These are phyloP conservation scores for Perilla frutescens DNA, from an alignment of 257 asterid genomes.

Conservation along the genomic window DNA sequence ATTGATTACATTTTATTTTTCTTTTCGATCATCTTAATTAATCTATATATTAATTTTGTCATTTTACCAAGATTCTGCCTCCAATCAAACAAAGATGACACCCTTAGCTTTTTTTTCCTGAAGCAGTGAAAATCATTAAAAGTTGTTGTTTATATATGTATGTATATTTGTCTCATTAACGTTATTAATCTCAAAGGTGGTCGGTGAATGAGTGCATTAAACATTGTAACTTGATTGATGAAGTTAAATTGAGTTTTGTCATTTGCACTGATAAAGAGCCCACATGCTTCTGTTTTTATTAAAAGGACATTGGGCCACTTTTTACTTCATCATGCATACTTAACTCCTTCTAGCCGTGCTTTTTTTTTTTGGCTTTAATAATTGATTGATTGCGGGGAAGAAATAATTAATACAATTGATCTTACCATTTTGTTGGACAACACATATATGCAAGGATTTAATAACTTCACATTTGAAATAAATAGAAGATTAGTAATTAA, in stretches of 20 bases:
- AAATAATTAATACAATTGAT: no score
- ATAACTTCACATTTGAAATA: no score
- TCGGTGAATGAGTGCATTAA: conserved; percentile 8
- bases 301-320: conserved; percentile 38
- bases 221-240: conserved; percentile 27
- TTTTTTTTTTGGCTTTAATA: no score
- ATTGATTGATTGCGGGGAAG: no score
- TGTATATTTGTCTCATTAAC: neutral
- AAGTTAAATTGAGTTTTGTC: conserved; percentile 31
- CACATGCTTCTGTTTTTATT: conserved; percentile 42
- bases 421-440: no score
- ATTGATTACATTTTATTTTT: neutral
- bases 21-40: conserved; percentile 24
- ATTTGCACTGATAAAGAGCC: conserved; percentile 27
- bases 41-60: conserved; percentile 35
- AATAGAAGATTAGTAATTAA: no score
- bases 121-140: conserved; percentile 11
- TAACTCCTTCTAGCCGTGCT: neutral
- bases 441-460: no score
- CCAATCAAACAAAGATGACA: conserved; percentile 34
- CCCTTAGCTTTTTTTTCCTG: neutral
- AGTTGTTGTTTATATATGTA: neutral
- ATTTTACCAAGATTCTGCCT: conserved; percentile 43
- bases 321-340: conserved; percentile 22
- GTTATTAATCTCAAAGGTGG: neutral